Evolutionary conservation across 352 stramenopile species (phyloP), one percentile per base, ranked within the genome.

Genomic region (Thraustochytrium sp.): DNA sequence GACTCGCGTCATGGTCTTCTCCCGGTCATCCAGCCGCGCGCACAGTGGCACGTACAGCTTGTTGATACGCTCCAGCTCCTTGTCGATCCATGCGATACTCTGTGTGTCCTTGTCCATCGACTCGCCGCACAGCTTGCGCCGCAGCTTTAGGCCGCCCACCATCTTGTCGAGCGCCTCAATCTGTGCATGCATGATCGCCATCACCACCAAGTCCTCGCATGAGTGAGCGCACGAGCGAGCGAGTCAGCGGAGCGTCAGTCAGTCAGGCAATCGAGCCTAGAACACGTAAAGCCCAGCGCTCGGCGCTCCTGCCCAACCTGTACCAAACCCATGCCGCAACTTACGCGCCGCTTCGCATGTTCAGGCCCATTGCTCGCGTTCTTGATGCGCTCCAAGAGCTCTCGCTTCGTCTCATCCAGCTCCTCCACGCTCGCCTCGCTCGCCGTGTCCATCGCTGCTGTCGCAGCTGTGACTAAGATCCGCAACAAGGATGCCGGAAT

Each of bases 121-220:
- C 51, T 80, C 68, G 8, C 68, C 68, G 34, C 68, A 80, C 21
- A 80, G 21, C 37, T 72, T 46, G n/a, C 68, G 42, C 13, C 68
- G 34, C 4, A 49, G 23, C 38, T 80, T 80, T 9, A 80, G 68
- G 9, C 31, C 31, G 18, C 53, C 26, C 37, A 80, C 68, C 68
- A 80, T 80, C 68, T 80, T 80, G 44, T 80, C 68, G 2, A 80
- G 51, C 13, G 68, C 68, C 31, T 80, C 68, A 53, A 80, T 80
- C 65, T 77, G 49, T 72, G 37, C n/a, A n/a, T n/a, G n/a, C n/a
- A n/a, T n/a, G 18, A 23, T 26, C 49, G 49, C 18, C 18, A 55
- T 26, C 49, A 23, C 49, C 18, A 26, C 18, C 18, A n/a, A n/a
- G n/a, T n/a, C n/a, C n/a, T n/a, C n/a, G n/a, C n/a, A n/a, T n/a